These are phyloP conservation scores for Peronospora tabacina DNA, from an alignment of 352 stramenopile species.

Conservation along the genomic window DNA sequence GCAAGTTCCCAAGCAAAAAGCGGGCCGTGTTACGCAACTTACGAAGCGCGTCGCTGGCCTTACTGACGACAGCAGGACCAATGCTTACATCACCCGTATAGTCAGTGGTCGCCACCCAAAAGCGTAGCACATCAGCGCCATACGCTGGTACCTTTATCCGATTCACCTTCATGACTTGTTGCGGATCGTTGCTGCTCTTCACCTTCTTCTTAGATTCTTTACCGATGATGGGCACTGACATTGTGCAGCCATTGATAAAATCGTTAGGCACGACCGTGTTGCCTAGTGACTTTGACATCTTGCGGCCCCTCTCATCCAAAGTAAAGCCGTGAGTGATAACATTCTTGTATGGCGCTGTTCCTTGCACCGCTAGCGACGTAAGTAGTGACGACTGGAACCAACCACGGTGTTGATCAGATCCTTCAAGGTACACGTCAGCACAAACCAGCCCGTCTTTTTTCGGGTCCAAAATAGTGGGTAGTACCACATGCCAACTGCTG, in stretches of 20 bases:
- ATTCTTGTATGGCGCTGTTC: conserved; percentile 89
- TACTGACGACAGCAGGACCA: conserved; percentile 86
- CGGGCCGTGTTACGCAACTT: conserved; percentile 95
- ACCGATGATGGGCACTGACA: conserved; percentile 22
- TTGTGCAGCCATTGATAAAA: conserved; percentile 90
- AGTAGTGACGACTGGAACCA: conserved; percentile 99
- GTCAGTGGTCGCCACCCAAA: conserved; percentile 97
- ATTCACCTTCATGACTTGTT: conserved; percentile 64
- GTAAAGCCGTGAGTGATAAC: conserved; percentile 98
- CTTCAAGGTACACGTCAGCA: conserved; percentile 96
- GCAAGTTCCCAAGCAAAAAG: conserved; percentile 95
- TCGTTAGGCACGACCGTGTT: conserved; percentile 93
- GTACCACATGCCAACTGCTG: conserved; percentile 66
- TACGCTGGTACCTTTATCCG: conserved; percentile 83
- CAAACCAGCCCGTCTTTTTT: conserved; percentile 59
- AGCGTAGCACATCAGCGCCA: conserved; percentile 94
- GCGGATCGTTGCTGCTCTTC: conserved; percentile 48
- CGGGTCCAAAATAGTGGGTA: conserved; percentile 28
- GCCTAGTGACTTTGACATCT: conserved; percentile 99
- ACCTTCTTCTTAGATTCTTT: conserved; percentile 49
- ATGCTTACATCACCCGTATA: conserved; percentile 95
- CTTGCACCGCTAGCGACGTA: conserved; percentile 85
- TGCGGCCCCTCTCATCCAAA: conserved; percentile 96
- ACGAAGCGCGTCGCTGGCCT: conserved; percentile 70
- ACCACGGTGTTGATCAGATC: conserved; percentile 94